These are phyloP conservation scores for Phtheirospermum japonicum DNA, from an alignment of 257 asterid species.

Conservation along the genomic window DNA sequence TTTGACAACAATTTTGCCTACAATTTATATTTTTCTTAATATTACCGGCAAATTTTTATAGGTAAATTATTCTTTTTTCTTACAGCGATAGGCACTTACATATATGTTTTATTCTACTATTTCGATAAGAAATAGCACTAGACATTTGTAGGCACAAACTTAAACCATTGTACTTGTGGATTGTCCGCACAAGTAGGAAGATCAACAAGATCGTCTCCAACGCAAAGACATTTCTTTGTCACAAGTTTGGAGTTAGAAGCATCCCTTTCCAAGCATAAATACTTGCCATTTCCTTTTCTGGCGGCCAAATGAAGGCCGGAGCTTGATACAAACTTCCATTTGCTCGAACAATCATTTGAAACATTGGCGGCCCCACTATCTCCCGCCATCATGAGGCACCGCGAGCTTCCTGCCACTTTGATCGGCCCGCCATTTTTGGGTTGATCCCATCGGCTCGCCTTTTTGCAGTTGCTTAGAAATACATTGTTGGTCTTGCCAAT, in stretches of 20 bases:
- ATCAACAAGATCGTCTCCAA: slow-evolving; percentile 38
- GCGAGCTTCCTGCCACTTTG: not conserved
- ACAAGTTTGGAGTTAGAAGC: slow-evolving; percentile 28
- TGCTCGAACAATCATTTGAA: slow-evolving; percentile 3
- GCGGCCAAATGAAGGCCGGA: slow-evolving; percentile 50
- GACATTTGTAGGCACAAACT: slow-evolving; percentile 46
- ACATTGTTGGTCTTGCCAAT: too few relatives aligned
- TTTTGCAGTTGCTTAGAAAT: too few relatives aligned
- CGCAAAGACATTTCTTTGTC: slow-evolving; percentile 52
- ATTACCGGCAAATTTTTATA: too few relatives aligned
- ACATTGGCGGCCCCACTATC: not conserved
- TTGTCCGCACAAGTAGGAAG: slow-evolving; percentile 40
- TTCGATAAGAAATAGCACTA: not conserved
- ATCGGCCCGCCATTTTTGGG: not conserved
- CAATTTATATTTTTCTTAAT: too few relatives aligned
- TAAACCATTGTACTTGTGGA: slow-evolving; percentile 72
- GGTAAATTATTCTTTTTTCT: too few relatives aligned
- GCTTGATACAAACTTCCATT: slow-evolving; percentile 46
- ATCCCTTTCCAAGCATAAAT: slow-evolving; percentile 57
- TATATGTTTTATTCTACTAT: too few relatives aligned
- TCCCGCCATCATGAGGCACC: not conserved
- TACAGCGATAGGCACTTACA: too few relatives aligned
- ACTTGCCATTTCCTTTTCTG: slow-evolving; percentile 33
- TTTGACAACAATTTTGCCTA: too few relatives aligned
- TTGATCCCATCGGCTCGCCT: not conserved